Percentiles rank a stretch among this genome's conserved stretches.
Conservation (phyloP, 371 early-diverging fungal species). For the Lichtheimia ornata region DNA sequence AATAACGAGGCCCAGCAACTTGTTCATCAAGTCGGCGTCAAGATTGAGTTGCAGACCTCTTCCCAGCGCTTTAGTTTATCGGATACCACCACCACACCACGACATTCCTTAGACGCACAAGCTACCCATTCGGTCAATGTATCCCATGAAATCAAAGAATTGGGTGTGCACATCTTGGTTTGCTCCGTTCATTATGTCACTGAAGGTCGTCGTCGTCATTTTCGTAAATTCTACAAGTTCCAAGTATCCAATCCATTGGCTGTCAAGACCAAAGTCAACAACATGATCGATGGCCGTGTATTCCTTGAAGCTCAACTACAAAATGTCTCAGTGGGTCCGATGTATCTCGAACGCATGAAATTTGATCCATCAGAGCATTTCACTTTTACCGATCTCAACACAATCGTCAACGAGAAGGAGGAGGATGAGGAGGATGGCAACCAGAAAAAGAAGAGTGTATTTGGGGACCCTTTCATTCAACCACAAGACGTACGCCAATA, state of each 20-base stretch:
- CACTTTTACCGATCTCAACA: slow-evolving; percentile 67
- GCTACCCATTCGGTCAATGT: slow-evolving; percentile 75
- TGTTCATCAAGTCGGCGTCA: slow-evolving; percentile 74
- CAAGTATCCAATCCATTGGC: slow-evolving; percentile 94
- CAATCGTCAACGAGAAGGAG: slow-evolving; percentile 22
- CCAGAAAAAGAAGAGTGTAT: slow-evolving; percentile 37
- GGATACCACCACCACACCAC: slow-evolving; percentile 57
- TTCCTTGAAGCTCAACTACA: slow-evolving; percentile 93
- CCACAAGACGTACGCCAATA: slow-evolving; percentile 90
- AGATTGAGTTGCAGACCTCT: slow-evolving; percentile 87
- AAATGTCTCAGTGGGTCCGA: slow-evolving; percentile 76
- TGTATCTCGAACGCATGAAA: slow-evolving; percentile 87
- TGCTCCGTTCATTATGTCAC: slow-evolving; percentile 84
- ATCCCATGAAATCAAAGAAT: slow-evolving; percentile 93
- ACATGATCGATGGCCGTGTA: slow-evolving; percentile 70
- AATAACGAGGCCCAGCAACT: slow-evolving; percentile 77
- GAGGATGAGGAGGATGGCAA: slow-evolving; percentile 1
- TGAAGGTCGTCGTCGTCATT: slow-evolving; percentile 68
- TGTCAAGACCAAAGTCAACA: slow-evolving; percentile 94
- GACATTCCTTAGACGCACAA: slow-evolving; percentile 38
- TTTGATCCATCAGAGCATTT: slow-evolving; percentile 85
- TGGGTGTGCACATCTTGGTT: slow-evolving; percentile 89
- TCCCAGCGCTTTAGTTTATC: slow-evolving; percentile 74
- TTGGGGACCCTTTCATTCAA: slow-evolving; percentile 63
- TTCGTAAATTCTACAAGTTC: slow-evolving; percentile 93